Base-by-base conservation (phyloP, 805 yeast genomes). In the Candida golubevii region DNA sequence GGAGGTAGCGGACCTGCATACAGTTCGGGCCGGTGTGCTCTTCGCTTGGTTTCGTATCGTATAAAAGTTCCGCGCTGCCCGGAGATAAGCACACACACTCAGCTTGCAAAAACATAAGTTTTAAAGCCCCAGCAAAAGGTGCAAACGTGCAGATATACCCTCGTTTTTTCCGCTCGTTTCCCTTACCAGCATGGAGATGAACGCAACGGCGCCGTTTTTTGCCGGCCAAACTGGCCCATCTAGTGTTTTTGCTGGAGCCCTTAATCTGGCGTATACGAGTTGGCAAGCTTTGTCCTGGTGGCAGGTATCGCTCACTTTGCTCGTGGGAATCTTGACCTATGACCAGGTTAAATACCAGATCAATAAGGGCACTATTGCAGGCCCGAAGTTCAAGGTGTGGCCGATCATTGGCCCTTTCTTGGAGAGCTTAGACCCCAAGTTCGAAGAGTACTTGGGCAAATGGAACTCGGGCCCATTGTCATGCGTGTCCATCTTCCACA, bases 401-500 rank as follows among this genome's bases (percentile, higher is more conserved):
- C 99, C 99, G 2, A 74, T 93, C 39, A 90, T 93, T 55, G 99
- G 99, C 2, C 98, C 99, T 3, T 93, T 93, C 57, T 72, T 93
- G 65, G 97, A 93, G 63, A 83, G 93, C 13, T 72, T 93, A 62
- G 91, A 93, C 70, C 99, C 99, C 15, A 90, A 91, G 63, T 93
- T 93, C 63, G 96, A 86, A 60, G 96, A 85, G 60, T 93, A 93
- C 66, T 74, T 80, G 63, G 87, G 87, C 39, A 93, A 93, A 65
- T 93, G 99, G 99, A 81, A 79, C 57, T 83, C 93, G 7, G 99
- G 99, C 49, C 93, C 91, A 11, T 74, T 93, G 45, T 85, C 96
- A 11, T 93, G 99, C 74, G 99, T 93, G 38, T 90, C 97, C 2
- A 93, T 93, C 49, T 93, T 93, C 77, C 99, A 93, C 74, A 93